Base-by-base conservation (phyloP, 2,329 filamentous ascomycete genomes). In the Xylariales sp. region DNA sequence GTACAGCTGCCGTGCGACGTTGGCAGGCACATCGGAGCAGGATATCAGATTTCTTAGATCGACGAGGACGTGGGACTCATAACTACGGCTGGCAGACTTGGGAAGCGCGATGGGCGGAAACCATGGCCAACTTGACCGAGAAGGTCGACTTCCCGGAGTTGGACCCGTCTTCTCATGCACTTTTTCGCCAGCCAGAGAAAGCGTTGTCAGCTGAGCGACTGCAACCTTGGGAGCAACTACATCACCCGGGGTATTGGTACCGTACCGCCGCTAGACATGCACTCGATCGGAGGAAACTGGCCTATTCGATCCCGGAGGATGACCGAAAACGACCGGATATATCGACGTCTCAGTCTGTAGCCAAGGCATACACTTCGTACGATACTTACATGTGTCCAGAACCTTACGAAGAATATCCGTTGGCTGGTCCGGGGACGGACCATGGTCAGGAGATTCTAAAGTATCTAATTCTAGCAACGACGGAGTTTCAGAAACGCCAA, bases 51-150 rank as follows among this genome's bases (percentile, higher is more conserved):
- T 78, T 96, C 39, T 71, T 96, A 12, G 88, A 95, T 56, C 77
- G 86, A 14, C 81, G 85, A 51, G 90, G 89, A 4, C 87, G 87
- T 52, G 91, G 91, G 1, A 89, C 87, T 3, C 79, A 81, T 22
- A 95, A 88, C 50, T 97, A 97, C 60, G 88, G 88, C 5, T 97
- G 90, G 87, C 79, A 88, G 55, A 90, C 91, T 2, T 98, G 91
- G 90, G 86, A 95, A 64, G 82, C 87, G 29, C 77, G 86, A 42
- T 84, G 80, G 80, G 73, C 77, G 12, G 68, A 67, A 16, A 65
- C 80, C 10, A 83, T 84, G 80, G 79, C 77, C 2, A 69, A 77
- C 32, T 56, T 82, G 46, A 71, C 82, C 14, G 71, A 78, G 46
- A 75, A 70, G 46, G 65, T 71, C 19, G 68, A 71, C 15, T 65